Base-by-base conservation (phyloP, 2,329 filamentous ascomycete species). In the Penicillium frequentans region DNA sequence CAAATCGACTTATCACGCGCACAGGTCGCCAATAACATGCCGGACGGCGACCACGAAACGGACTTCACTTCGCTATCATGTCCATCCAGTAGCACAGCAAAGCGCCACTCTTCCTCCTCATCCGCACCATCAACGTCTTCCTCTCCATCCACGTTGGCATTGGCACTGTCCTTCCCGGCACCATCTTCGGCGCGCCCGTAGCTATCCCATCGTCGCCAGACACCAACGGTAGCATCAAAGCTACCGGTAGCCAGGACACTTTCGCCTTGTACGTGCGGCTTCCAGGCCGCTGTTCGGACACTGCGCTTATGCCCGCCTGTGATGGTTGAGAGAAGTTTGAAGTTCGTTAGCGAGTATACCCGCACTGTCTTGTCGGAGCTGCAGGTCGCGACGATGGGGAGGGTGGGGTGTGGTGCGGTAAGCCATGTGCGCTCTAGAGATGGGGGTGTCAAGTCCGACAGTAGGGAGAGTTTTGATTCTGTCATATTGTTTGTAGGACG, bases 51-150 rank as follows among this genome's bases (percentile, higher is more conserved):
- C 75, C 78, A 80, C 21, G 89, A 84, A 13, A 96, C 86, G 29
- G 84, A 87, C 75, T 99, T 99, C 75, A 99, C 90, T 76, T 99
- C 95, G 24, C 90, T 91, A 70, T 98, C 95, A 73, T 98, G 95
- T 0, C 95, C 95, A 69, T 98, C 95, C 1, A 99, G 83, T 1
- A 98, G 89, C 8, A 97, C 87, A 0, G 90, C 90, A 68, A 97
- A 96, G 51, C 92, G 88, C 90, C 95, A 99, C 60, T 96, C 93
- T 52, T 93, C 89, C 0, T 89, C 85, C 3, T 86, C 87, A 5
- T 85, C 83, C 13, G 82, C 49, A 13, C 14, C 49, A 13, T 16
- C 80, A 2, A 80, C 79, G 13, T 77, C 76, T 57, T 70, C 50
- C 81, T 78, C 73, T 59, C 81, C 68, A 1, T 65, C 67, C n/a